Evolutionary conservation across 805 yeast genomes (phyloP).

Genomic region (Debaryomyces hansenii): DNA sequence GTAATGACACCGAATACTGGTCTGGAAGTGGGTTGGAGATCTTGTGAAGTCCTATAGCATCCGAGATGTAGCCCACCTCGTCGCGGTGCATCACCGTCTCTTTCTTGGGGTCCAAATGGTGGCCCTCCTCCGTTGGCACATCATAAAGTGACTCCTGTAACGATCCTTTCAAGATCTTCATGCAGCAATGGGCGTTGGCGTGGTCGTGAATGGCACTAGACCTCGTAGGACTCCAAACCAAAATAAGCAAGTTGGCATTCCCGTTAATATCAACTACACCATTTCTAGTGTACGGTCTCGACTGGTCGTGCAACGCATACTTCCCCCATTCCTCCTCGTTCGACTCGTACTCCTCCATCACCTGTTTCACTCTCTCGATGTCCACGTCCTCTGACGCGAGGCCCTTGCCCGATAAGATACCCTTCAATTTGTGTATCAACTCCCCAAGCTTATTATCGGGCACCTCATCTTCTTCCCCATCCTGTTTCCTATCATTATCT

Average conservation of each 20-base stretch:
- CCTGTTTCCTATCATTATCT: background rate
- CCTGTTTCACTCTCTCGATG: slow-evolving; percentile 41
- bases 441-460: slow-evolving; percentile 20
- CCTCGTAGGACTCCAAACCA: slow-evolving; percentile 71
- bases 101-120: slow-evolving; percentile 20
- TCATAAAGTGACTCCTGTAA: slow-evolving; percentile 59
- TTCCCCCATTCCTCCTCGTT: slow-evolving; percentile 55
- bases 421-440: slow-evolving; percentile 28
- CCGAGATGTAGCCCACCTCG: slow-evolving; percentile 65
- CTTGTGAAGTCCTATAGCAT: slow-evolving; percentile 64
- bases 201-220: slow-evolving; percentile 72
- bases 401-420: slow-evolving; percentile 29
- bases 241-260: slow-evolving; percentile 63
- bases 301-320: slow-evolving; percentile 54
- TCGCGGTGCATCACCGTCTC: slow-evolving; percentile 33
- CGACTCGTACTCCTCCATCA: slow-evolving; percentile 51
- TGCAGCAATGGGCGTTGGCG: slow-evolving; percentile 73
- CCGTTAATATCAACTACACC: slow-evolving; percentile 74
- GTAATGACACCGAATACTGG: slow-evolving; percentile 59
- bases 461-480: slow-evolving; percentile 3
- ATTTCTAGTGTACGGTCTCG: slow-evolving; percentile 58
- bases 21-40: slow-evolving; percentile 49
- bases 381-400: slow-evolving; percentile 52
- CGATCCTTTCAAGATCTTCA: slow-evolving; percentile 64
- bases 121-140: slow-evolving; percentile 39